phyloP scores from a whole-genome alignment of 1,284 basidiomycete genomes.

The Takashimella tepidaria region DNA sequence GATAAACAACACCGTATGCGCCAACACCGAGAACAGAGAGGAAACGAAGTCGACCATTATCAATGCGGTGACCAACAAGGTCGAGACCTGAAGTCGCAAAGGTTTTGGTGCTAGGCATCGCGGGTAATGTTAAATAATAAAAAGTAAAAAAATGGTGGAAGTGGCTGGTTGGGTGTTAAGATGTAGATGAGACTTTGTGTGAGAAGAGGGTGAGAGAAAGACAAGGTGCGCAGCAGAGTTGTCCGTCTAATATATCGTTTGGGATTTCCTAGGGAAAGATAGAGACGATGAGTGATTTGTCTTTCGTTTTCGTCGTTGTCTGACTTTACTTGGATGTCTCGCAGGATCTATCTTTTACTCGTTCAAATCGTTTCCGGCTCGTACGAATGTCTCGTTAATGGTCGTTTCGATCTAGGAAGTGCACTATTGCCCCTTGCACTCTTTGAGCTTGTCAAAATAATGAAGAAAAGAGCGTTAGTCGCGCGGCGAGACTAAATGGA shows the following conservation, averaged over 20 bases:
- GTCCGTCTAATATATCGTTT: not conserved
- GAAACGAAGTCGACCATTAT: conserved; percentile 69
- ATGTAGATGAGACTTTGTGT: not conserved
- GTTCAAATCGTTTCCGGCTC: no score
- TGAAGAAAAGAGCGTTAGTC: not conserved
- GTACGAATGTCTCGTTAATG: no score
- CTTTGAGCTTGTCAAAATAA: not conserved
- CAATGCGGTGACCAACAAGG: conserved; percentile 56
- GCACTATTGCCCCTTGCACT: no score
- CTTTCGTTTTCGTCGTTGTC: no score
- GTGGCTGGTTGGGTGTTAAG: not conserved
- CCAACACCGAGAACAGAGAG: conserved; percentile 87
- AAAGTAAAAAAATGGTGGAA: not conserved
- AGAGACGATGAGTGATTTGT: no score
- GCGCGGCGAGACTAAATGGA: no score
- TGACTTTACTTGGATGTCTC: no score
- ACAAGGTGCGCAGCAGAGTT: not conserved
- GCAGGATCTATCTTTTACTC: no score
- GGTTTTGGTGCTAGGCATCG: conserved; percentile 13
- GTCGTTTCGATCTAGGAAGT: no score
- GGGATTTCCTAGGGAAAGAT: not conserved
- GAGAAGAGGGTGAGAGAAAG: not conserved
- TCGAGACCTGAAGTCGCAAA: conserved; percentile 42
- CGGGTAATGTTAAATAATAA: not conserved
- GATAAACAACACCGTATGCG: conserved; percentile 94